Evolutionary conservation across 352 stramenopile genomes (phyloP).

Genomic region (Phytophthora podocarpi): DNA sequence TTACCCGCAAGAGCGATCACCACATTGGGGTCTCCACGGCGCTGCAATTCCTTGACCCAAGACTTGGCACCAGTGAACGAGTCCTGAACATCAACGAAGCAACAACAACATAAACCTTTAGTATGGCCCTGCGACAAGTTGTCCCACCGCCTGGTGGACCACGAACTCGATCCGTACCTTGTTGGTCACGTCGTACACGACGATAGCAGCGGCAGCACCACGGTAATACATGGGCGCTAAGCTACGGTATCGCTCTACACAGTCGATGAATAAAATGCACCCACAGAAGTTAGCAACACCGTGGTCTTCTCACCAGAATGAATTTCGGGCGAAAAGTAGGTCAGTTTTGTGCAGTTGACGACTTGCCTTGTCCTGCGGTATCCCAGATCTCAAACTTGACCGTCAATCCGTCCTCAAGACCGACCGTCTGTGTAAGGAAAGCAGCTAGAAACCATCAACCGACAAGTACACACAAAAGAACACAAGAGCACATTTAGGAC

Average conservation of each 20-base stretch:
- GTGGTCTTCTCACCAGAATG: neutral
- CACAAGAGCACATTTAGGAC: conserved; percentile 1
- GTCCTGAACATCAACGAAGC: conserved; percentile 60
- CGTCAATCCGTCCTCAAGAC: conserved; percentile 96
- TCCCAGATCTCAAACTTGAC: conserved; percentile 99
- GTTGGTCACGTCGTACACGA: conserved; percentile 98
- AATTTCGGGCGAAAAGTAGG: neutral
- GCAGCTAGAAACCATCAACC: conserved; percentile 64
- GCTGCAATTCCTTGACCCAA: conserved; percentile 99
- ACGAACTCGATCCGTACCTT: conserved; percentile 60
- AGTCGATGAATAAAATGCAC: neutral
- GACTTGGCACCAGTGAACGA: conserved; percentile 98
- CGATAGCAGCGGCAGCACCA: conserved; percentile 94
- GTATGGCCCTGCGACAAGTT: conserved; percentile 12
- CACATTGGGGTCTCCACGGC: conserved; percentile 97
- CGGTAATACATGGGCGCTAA: conserved; percentile 99
- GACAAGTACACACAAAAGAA: neutral
- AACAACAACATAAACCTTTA: conserved; percentile 7
- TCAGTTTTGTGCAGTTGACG: neutral
- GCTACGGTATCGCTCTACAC: conserved; percentile 94
- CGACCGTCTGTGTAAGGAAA: conserved; percentile 99
- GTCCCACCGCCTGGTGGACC: neutral
- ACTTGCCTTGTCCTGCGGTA: conserved; percentile 93
- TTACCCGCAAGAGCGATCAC: conserved; percentile 98
- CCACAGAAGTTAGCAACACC: conserved; percentile 7